Evolutionary conservation across 2,329 filamentous ascomycete genomes (phyloP).

Genomic region (Trichophyton mentagrophytes): DNA sequence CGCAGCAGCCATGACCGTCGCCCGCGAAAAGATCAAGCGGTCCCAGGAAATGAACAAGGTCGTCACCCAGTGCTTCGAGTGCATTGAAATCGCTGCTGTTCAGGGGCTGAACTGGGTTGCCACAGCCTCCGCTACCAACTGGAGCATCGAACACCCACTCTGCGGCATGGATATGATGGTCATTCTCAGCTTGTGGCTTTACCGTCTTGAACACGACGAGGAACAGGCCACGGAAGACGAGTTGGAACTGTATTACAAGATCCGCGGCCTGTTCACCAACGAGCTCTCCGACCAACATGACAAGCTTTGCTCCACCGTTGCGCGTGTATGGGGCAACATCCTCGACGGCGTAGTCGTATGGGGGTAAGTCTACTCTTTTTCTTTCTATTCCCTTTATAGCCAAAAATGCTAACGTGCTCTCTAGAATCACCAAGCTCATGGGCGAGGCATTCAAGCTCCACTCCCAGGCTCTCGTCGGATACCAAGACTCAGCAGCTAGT

Average conservation of each 20-base stretch:
- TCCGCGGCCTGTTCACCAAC: constrained; percentile 74
- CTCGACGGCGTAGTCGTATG: constrained; percentile 97
- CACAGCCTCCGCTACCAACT: constrained; percentile 94
- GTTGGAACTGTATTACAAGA: constrained; percentile 46
- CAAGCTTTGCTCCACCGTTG: constrained; percentile 89
- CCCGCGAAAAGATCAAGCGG: constrained; percentile 84
- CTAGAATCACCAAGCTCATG: constrained; percentile 60
- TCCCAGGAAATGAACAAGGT: constrained; percentile 97
- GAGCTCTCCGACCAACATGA: constrained; percentile 73
- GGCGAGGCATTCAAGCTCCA: constrained; percentile 96
- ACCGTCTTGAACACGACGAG: constrained; percentile 97
- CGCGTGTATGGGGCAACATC: constrained; percentile 93
- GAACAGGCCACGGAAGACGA: constrained; percentile 45
- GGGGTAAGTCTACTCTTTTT: constrained; percentile 65
- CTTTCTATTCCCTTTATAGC: constrained; percentile 1
- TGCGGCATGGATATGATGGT: constrained; percentile 97
- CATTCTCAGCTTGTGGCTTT: constrained; percentile 93
- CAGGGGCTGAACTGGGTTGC: constrained; percentile 97
- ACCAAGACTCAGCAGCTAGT: constrained; percentile 50
- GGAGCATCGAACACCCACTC: constrained; percentile 95
- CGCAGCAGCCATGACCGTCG: constrained; percentile 88
- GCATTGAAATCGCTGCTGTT: constrained; percentile 86
- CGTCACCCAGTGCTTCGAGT: constrained; percentile 94
- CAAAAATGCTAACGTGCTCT: constrained; percentile 22
- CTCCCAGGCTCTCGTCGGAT: constrained; percentile 85